These are phyloP conservation scores for Leptoxyphium fumago DNA, from an alignment of 2,329 filamentous ascomycete species.

Conservation along the genomic window DNA sequence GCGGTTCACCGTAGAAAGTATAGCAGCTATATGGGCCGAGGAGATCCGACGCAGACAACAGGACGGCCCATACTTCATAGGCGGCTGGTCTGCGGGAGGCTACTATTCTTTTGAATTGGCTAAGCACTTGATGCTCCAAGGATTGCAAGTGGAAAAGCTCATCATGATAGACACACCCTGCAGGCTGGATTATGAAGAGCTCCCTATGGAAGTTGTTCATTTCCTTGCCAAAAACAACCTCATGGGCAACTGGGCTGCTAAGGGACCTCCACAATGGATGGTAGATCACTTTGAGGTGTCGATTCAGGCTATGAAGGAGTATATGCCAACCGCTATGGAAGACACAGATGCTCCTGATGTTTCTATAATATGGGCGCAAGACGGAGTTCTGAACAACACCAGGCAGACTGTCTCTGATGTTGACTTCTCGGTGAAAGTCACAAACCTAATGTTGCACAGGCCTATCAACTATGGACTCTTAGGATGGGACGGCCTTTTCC, in stretches of 20 bases:
- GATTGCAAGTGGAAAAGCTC: constrained; percentile 14
- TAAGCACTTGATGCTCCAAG: constrained; percentile 10
- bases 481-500: too few relatives aligned
- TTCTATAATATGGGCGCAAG: too few relatives aligned
- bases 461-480: too few relatives aligned
- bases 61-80: constrained; percentile 45
- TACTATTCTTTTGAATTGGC: constrained; percentile 43
- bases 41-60: constrained; percentile 30
- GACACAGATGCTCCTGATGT: too few relatives aligned
- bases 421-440: too few relatives aligned
- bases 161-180: constrained; percentile 18
- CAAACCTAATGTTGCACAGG: too few relatives aligned
- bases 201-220: constrained; percentile 12
- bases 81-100: constrained; percentile 65
- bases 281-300: constrained; percentile 17
- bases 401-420: too few relatives aligned
- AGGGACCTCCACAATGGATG: constrained; percentile 18
- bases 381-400: too few relatives aligned
- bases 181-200: constrained; percentile 11
- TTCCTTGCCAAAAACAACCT: constrained; percentile 14
- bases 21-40: constrained; percentile 13
- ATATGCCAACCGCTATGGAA: constrained; percentile 13
- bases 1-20: constrained; percentile 15
- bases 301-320: constrained; percentile 14
- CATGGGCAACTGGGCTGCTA: constrained; percentile 13